A percentile compares a stretch with the other conserved stretches of the same genome.
These are phyloP conservation scores for Gamarada debralockiae DNA, from an alignment of 495 filamentous ascomycete genomes.

Conservation along the genomic window DNA sequence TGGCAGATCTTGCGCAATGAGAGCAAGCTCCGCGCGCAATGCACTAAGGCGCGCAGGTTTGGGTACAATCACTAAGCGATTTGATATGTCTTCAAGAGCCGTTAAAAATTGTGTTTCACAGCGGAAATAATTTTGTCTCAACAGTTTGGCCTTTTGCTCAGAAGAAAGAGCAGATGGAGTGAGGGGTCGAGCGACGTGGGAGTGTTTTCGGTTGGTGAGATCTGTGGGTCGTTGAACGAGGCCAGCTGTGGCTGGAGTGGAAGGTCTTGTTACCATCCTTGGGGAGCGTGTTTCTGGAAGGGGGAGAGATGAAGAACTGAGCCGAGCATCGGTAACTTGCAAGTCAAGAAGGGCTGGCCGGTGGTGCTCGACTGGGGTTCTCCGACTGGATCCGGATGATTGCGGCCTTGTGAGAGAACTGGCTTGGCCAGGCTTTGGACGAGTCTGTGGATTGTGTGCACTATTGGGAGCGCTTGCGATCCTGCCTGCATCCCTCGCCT, in stretches of 20 bases:
- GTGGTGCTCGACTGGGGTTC: slow-evolving; percentile 25
- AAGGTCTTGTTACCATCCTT: slow-evolving; percentile 36
- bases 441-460: not conserved
- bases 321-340: slow-evolving; percentile 42
- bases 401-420: slow-evolving; percentile 20
- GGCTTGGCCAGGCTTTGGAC: slow-evolving; percentile 14
- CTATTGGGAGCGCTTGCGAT: slow-evolving; percentile 20
- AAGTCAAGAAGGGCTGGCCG: slow-evolving; percentile 36
- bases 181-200: slow-evolving; percentile 41
- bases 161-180: slow-evolving; percentile 50
- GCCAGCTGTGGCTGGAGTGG: slow-evolving; percentile 47
- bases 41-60: slow-evolving; percentile 73
- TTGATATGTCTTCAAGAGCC: slow-evolving; percentile 73
- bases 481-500: slow-evolving; percentile 30
- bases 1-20: slow-evolving; percentile 68
- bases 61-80: slow-evolving; percentile 67
- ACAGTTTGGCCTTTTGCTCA: slow-evolving; percentile 54
- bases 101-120: slow-evolving; percentile 68
- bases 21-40: slow-evolving; percentile 67
- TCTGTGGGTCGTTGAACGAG: slow-evolving; percentile 39
- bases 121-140: slow-evolving; percentile 71
- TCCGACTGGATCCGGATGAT: slow-evolving; percentile 19
- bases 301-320: slow-evolving; percentile 61
- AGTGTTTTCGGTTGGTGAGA: slow-evolving; percentile 38
- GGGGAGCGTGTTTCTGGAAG: slow-evolving; percentile 55